Base-by-base conservation (phyloP, 345 rosid species). In the Toxicodendron radicans region DNA sequence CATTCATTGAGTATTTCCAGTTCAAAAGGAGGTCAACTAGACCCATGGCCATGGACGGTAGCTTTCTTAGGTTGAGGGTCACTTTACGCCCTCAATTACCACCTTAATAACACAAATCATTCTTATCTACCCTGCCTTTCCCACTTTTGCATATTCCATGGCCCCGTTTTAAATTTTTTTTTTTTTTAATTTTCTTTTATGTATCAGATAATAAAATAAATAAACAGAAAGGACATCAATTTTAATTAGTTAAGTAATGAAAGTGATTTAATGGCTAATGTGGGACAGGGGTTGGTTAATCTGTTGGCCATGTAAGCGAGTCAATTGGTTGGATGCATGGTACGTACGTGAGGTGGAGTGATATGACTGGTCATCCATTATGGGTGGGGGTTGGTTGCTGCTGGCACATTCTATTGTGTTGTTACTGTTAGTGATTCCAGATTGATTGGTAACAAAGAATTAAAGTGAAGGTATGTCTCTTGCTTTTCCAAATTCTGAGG, bases 311-410 rank as follows among this genome's bases (percentile, higher is more conserved):
- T 35, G 64, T 60, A n/a, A 18, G 3, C 5, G 13, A 49, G 53
- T 4, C n/a, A 49, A 49, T 49, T 3, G 13, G 53, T 13, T 49
- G 18, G 3, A 33, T 70, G 54, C 64, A 57, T 41, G 54, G 10
- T 56, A 16, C 54, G 35, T 24, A 57, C 20, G 21, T 43, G 56
- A 70, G 33, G 52, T 57, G 73, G 64, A 21, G 23, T 7, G 3
- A 70, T 57, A 13, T 56, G 13, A 70, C 41, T 70, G 56, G 64
- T 18, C 35, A 0, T 35, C 4, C 38, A 35, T 3, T 6, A 35
- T 35, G 38, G 43, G 21, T 21, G 48, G 67, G 67, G 67, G 67
- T 11, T n/a, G 67, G 49, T 63, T 6, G 10, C 35, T 70, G 64
- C 54, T 43, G 73, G 52, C 51, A 14, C 43, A 11, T 38, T 27